Evolutionary conservation across 352 stramenopile species (phyloP).

Genomic region (Globisporangium camurandrum): DNA sequence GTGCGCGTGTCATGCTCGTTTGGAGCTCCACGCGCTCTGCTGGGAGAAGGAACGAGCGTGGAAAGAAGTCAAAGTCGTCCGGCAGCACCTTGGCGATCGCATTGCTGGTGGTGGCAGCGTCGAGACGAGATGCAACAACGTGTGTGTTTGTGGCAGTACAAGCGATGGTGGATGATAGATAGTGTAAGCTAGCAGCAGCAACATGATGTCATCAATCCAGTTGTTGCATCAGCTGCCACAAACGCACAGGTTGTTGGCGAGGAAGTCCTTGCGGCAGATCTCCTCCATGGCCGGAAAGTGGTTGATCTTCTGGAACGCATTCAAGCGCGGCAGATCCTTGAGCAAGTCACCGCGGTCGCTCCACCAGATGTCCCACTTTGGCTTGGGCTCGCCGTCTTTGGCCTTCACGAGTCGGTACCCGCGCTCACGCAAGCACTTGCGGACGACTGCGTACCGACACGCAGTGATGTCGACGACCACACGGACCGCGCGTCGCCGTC

Average conservation of each 20-base stretch:
- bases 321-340: slow-evolving; percentile 28
- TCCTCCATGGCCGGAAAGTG: slow-evolving; percentile 52
- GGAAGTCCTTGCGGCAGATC: slow-evolving; percentile 48
- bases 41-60: no score
- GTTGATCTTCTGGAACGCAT: slow-evolving; percentile 42
- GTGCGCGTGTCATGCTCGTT: no score
- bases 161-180: no score
- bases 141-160: no score
- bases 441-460: slow-evolving; percentile 39
- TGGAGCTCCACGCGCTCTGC: no score
- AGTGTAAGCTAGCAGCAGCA: no score
- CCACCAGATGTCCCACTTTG: slow-evolving; percentile 48
- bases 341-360: slow-evolving; percentile 36
- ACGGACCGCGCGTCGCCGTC: slow-evolving; percentile 8
- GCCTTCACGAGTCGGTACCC: slow-evolving; percentile 36
- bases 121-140: no score
- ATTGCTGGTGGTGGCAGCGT: no score
- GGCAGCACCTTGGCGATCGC: no score
- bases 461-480: slow-evolving; percentile 31
- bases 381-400: slow-evolving; percentile 8
- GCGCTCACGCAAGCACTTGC: slow-evolving; percentile 26
- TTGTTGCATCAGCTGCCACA: no score
- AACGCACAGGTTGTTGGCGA: slow-evolving; percentile 43
- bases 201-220: no score
- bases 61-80: no score